Conservation (phyloP, 2,329 filamentous ascomycete species). For the Talaromyces sp. region DNA sequence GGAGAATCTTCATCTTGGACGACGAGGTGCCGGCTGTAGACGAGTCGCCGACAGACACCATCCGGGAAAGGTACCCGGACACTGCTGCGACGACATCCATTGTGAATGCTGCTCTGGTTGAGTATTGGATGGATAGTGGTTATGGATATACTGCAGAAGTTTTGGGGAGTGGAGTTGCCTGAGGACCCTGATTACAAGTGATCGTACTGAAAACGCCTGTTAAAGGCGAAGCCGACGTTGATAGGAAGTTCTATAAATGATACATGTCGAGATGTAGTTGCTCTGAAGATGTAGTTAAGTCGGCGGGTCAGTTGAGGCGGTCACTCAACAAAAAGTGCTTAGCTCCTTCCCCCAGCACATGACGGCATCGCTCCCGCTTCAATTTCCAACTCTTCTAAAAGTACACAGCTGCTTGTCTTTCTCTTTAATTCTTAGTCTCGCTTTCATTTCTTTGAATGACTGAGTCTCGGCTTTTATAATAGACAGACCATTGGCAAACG, state of each 20-base stretch:
- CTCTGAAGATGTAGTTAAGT: too few species aligned
- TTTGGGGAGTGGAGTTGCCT: neutral
- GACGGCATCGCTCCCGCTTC: conserved; percentile 19
- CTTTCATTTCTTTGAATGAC: conserved; percentile 10
- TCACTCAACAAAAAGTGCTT: conserved; percentile 20
- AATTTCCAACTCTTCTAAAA: neutral
- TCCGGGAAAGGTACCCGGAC: conserved; percentile 92
- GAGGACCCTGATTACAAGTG: neutral
- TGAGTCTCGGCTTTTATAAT: neutral
- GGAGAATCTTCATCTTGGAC: conserved; percentile 96
- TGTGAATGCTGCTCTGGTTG: conserved; percentile 15
- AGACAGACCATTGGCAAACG: neutral
- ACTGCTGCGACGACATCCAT: conserved; percentile 97
- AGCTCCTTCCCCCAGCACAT: conserved; percentile 14
- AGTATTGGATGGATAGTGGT: neutral
- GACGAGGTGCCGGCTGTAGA: conserved; percentile 58
- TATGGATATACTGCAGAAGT: neutral
- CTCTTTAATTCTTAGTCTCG: neutral
- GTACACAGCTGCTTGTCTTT: neutral
- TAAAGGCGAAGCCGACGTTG: too few species aligned
- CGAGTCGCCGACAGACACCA: conserved; percentile 80
- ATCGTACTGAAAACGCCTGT: neutral
- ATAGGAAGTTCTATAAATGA: too few species aligned
- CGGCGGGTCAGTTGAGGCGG: conserved; percentile 16
- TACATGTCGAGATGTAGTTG: neutral